These are phyloP conservation scores for Aspergillus eucalypticola DNA, from an alignment of 2,329 filamentous ascomycete species.

Conservation along the genomic window DNA sequence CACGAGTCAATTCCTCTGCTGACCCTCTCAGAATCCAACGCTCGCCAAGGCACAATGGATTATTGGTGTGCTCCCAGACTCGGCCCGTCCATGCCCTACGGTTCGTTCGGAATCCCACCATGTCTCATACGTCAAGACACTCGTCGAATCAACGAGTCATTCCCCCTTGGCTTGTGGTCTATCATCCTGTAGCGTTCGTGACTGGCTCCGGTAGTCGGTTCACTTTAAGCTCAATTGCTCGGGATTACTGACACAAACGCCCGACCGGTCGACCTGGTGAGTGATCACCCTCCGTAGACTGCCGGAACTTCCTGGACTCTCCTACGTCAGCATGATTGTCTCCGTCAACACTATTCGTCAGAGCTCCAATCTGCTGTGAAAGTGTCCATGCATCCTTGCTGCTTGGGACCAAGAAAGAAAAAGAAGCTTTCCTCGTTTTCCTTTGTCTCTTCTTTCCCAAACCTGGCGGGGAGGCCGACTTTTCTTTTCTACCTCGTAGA, in stretches of 20 bases:
- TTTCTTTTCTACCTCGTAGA: background rate
- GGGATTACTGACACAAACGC: background rate
- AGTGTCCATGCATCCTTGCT: background rate
- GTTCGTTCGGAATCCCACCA: slow-evolving; percentile 12
- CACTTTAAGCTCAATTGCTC: background rate
- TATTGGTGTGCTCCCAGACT: slow-evolving; percentile 5
- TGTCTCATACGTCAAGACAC: slow-evolving; percentile 27
- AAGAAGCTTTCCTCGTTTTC: background rate
- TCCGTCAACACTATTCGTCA: slow-evolving; percentile 2
- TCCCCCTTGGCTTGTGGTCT: background rate
- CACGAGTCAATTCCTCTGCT: slow-evolving; percentile 15
- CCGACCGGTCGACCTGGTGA: background rate
- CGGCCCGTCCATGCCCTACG: slow-evolving; percentile 10
- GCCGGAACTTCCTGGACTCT: slow-evolving; percentile 25
- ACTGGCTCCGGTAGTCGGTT: background rate
- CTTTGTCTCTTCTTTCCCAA: background rate
- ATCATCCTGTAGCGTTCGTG: background rate
- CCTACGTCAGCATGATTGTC: slow-evolving; percentile 39
- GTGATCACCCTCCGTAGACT: slow-evolving; percentile 1
- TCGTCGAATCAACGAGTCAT: slow-evolving; percentile 16
- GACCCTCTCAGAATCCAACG: slow-evolving; percentile 1
- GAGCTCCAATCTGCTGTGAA: background rate
- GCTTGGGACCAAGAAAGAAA: slow-evolving; percentile 7
- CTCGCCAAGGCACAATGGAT: slow-evolving; percentile 6
- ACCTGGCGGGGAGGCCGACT: slow-evolving; percentile 1